These are phyloP conservation scores for Vicia sativa DNA, from an alignment of 306 rosid species.

Conservation along the genomic window DNA sequence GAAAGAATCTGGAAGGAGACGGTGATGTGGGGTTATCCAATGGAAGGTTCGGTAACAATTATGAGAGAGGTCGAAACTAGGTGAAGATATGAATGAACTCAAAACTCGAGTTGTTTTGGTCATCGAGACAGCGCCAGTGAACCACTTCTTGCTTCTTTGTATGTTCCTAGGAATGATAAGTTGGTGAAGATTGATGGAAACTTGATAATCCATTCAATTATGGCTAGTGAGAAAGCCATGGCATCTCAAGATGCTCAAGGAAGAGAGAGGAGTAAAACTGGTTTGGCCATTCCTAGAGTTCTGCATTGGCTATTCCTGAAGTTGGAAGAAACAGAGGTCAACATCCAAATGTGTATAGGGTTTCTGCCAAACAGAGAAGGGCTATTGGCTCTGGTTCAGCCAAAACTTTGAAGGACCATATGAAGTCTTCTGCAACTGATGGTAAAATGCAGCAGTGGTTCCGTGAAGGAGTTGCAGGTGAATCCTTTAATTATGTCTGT, in stretches of 20 bases:
- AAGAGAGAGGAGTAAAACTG: constrained; percentile 56
- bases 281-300: constrained; percentile 64
- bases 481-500: constrained; percentile 19
- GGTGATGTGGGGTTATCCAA: constrained; percentile 43
- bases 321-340: constrained; percentile 65
- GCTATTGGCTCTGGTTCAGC: constrained; percentile 69
- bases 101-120: constrained; percentile 41
- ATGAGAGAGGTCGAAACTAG: constrained; percentile 45
- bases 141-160: constrained; percentile 89
- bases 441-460: constrained; percentile 97
- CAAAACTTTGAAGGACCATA: constrained; percentile 57
- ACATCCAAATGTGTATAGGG: constrained; percentile 58
- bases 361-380: constrained; percentile 56
- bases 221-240: constrained; percentile 92
- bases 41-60: constrained; percentile 49
- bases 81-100: constrained; percentile 44
- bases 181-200: constrained; percentile 95
- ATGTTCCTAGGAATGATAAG: constrained; percentile 94
- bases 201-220: constrained; percentile 87
- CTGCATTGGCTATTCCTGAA: constrained; percentile 76
- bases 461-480: constrained; percentile 97
- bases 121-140: constrained; percentile 62
- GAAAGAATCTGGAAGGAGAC: constrained; percentile 58
- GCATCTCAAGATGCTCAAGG: constrained; percentile 53
- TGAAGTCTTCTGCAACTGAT: constrained; percentile 69